Base-by-base conservation (phyloP, 1,284 basidiomycete genomes). In the Rhizopogon parksii region DNA sequence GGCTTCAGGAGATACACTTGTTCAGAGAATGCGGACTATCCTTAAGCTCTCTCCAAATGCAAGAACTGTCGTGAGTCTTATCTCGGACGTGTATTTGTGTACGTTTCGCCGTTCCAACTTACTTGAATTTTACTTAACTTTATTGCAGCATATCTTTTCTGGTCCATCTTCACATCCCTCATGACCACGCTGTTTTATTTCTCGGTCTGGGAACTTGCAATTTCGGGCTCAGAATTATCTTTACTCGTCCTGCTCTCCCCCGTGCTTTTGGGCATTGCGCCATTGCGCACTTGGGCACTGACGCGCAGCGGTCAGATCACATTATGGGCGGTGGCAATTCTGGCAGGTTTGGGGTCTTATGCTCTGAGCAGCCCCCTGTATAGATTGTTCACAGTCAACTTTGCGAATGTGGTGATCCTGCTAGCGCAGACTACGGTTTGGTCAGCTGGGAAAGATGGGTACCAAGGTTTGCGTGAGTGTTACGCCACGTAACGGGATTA, bases 171-270 rank as follows among this genome's bases (percentile, higher is more conserved):
- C 61, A 95, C 93, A 1, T 81, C 83, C 1, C 78, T 96, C 17
- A 81, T 87, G 7, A 85, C 89, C 0, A 86, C 87, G 36, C 77
- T 96, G 5, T 96, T 95, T 71, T 96, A 94, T 69, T 94, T 91
- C 72, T 91, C 88, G 21, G 84, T 95, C 6, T 95, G 91, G 91
- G 79, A 90, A 60, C 82, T 95, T 15, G 88, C 83, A 43, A 74
- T 86, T 46, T 77, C 87, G n/a, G 88, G 89, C 2, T 80, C 84
- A 30, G 89, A 92, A 63, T 71, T 87, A 4, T 78, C 87, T 0
- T 68, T 91, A 4, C 69, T 91, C 4, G 74, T 78, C 4, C 79
- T 82, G 11, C 74, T 93, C 19, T 81, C 89, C 0, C 88, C 89
- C 0, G 60, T 77, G 15, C 59, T 88, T 4, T 75, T 93, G 14